A percentile compares a stretch with the other conserved stretches of the same genome.
Conservation (phyloP, 331 rosid genomes). For the Dryas integrifolia region DNA sequence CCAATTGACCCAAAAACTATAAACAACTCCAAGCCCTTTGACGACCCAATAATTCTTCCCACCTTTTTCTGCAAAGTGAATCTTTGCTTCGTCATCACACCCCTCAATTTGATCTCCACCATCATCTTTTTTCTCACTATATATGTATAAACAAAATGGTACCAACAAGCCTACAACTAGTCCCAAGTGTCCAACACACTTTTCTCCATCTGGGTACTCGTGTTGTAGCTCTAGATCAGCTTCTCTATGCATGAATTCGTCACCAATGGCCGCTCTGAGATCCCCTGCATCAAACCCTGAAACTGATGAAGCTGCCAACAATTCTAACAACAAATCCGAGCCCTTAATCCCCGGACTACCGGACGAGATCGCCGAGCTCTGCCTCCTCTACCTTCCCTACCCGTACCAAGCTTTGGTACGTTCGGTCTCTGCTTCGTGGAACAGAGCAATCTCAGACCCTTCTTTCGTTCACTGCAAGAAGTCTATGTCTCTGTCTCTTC, state of each 20-base stretch:
- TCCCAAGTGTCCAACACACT: slow-evolving; percentile 6
- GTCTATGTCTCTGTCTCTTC: slow-evolving; percentile 25
- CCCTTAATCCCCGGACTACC: slow-evolving; percentile 61
- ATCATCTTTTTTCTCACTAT: slow-evolving; percentile 1
- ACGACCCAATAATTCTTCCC: slow-evolving; percentile 17
- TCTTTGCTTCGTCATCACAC: slow-evolving; percentile 17
- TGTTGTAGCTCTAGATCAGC: not conserved
- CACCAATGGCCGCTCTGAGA: slow-evolving; percentile 14
- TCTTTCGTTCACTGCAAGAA: slow-evolving; percentile 34
- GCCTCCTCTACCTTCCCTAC: slow-evolving; percentile 64
- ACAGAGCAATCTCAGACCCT: slow-evolving; percentile 45
- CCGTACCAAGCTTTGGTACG: slow-evolving; percentile 58
- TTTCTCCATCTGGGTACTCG: slow-evolving; percentile 12
- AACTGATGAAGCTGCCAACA: not conserved
- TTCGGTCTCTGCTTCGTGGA: slow-evolving; percentile 60
- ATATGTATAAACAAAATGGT: not conserved
- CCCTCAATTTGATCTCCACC: not conserved
- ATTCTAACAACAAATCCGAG: slow-evolving; percentile 1
- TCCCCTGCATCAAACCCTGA: not conserved
- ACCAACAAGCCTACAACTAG: not conserved
- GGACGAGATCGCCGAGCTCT: slow-evolving; percentile 53
- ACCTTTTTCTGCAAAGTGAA: slow-evolving; percentile 11
- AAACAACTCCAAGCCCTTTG: slow-evolving; percentile 16
- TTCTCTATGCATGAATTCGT: not conserved
- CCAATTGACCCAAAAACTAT: slow-evolving; percentile 4